phyloP scores from a whole-genome alignment of 1,139 yeast genomes.

The Geotrichum restrictum region DNA sequence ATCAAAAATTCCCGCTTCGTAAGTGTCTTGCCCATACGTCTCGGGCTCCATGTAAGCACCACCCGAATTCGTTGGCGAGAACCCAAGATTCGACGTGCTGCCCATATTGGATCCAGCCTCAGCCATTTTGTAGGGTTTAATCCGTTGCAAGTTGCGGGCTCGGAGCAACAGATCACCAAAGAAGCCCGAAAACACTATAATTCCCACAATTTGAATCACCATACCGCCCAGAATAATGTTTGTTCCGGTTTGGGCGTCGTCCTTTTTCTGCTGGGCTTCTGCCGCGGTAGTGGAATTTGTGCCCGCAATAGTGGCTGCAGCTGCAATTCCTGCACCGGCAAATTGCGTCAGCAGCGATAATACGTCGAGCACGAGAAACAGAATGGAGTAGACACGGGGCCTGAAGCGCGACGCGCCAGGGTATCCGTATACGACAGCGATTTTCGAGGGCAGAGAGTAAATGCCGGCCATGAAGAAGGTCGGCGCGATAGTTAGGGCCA shows the following conservation, averaged over 20 bases:
- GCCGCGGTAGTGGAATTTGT: constrained; percentile 48
- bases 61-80: not conserved
- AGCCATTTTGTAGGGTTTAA: not conserved
- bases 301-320: not conserved
- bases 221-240: constrained; percentile 81
- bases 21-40: not conserved
- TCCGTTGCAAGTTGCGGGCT: constrained; percentile 39
- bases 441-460: constrained; percentile 70
- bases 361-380: constrained; percentile 43
- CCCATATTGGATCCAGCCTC: not conserved
- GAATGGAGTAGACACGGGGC: constrained; percentile 68
- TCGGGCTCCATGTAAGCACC: not conserved
- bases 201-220: constrained; percentile 69
- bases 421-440: constrained; percentile 63
- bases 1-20: constrained; percentile 33
- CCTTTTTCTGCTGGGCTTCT: too few species aligned
- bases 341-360: not conserved
- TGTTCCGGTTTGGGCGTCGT: constrained; percentile 58
- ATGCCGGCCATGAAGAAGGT: constrained; percentile 88
- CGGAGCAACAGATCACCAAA: constrained; percentile 53
- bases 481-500: constrained; percentile 74
- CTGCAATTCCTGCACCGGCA: not conserved
- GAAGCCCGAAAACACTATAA: constrained; percentile 58
- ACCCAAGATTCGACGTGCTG: too few species aligned
- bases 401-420: constrained; percentile 54